A percentile compares a stretch with the other conserved stretches of the same genome.
Conservation (phyloP, 352 stramenopile genomes). For the Phytophthora crassamura region DNA sequence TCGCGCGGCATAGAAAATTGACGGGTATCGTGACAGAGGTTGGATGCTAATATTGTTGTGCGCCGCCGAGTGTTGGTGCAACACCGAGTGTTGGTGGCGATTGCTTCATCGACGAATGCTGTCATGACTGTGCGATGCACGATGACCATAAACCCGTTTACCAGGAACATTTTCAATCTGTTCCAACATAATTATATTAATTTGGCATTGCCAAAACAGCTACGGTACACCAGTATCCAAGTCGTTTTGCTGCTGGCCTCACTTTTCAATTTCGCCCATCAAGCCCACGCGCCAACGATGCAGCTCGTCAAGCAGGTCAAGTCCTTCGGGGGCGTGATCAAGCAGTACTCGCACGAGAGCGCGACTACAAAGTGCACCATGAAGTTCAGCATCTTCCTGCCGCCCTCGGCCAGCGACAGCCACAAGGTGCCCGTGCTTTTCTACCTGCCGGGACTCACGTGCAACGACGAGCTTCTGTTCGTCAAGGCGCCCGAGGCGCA, state of each 20-base stretch:
- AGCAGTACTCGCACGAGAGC: conserved; percentile 89
- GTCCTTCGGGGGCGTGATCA: conserved; percentile 81
- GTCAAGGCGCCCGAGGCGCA: conserved; percentile 95
- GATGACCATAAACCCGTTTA: too few relatives aligned
- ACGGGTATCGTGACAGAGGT: too few relatives aligned
- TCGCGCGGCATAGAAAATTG: too few relatives aligned
- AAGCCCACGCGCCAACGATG: conserved; percentile 34
- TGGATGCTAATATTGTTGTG: too few relatives aligned
- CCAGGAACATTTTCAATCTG: too few relatives aligned
- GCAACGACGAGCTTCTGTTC: conserved; percentile 96
- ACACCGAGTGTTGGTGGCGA: too few relatives aligned
- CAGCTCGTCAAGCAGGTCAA: conserved; percentile 81
- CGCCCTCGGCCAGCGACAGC: conserved; percentile 61
- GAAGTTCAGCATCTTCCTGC: conserved; percentile 93
- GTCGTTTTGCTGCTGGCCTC: background rate
- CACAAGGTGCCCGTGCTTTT: conserved; percentile 91
- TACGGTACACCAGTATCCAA: too few relatives aligned
- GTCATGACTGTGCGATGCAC: too few relatives aligned
- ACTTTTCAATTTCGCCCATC: conserved; percentile 3
- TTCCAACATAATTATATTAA: too few relatives aligned
- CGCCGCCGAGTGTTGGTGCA: too few relatives aligned
- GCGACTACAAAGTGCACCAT: conserved; percentile 85
- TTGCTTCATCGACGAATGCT: too few relatives aligned
- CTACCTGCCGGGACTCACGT: conserved; percentile 97
- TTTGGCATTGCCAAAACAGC: too few relatives aligned